A percentile compares a stretch with the other conserved stretches of the same genome.
Evolutionary conservation across 768 basidiomycete species (phyloP).

Genomic region (Lactarius sanguifluus): DNA sequence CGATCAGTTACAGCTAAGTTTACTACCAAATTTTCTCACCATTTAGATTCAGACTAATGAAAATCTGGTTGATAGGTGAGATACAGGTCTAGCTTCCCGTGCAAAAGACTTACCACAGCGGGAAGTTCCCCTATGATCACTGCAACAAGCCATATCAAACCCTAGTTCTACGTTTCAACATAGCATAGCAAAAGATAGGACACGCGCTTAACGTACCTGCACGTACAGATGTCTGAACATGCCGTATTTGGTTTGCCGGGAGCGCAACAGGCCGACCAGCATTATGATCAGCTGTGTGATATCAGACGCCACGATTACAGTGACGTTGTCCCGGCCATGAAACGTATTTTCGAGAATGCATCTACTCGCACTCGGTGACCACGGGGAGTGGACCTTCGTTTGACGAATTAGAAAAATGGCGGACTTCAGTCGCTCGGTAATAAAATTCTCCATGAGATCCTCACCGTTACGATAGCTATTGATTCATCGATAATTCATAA

Average conservation of each 20-base stretch:
- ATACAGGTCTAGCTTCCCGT: neutral
- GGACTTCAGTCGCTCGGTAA: neutral
- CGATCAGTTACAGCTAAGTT: neutral
- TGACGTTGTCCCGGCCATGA: conserved; percentile 4
- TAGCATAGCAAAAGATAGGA: neutral
- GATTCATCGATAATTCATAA: too few species aligned
- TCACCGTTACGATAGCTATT: conserved; percentile 8
- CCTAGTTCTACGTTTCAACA: conserved; percentile 14
- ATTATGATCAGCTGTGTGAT: conserved; percentile 10
- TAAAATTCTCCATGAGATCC: neutral
- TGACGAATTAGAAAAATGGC: neutral
- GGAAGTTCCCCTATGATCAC: conserved; percentile 13
- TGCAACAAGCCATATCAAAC: conserved; percentile 12
- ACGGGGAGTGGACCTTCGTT: conserved; percentile 2
- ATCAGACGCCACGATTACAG: conserved; percentile 15
- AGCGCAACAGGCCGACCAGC: conserved; percentile 17
- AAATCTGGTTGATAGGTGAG: conserved; percentile 12
- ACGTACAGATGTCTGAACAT: conserved; percentile 9
- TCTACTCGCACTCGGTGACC: neutral
- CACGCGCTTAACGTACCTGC: conserved; percentile 7
- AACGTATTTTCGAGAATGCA: conserved; percentile 4
- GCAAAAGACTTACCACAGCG: neutral
- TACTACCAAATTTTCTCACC: neutral
- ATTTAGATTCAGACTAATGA: conserved; percentile 21
- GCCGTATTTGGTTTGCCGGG: neutral